phyloP scores from a whole-genome alignment of 2,329 filamentous ascomycete species.

The Aureobasidium melanogenum region DNA sequence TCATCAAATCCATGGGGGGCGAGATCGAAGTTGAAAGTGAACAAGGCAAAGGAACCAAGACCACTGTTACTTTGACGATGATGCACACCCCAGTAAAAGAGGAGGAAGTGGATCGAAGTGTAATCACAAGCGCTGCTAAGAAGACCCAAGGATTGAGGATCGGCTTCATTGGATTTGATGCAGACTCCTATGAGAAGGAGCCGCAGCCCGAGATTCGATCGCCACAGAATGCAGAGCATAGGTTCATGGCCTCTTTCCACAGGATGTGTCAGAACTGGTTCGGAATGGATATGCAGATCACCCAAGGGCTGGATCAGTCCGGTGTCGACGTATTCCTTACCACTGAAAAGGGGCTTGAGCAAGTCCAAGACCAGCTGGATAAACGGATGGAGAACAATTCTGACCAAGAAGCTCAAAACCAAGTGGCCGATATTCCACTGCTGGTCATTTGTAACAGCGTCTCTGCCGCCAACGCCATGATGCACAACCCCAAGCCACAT shows the following conservation, averaged over 20 bases:
- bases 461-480: slow-evolving; percentile 5
- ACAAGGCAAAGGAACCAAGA: slow-evolving; percentile 42
- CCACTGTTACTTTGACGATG: background rate
- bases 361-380: background rate
- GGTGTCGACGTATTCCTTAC: slow-evolving; percentile 8
- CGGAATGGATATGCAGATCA: slow-evolving; percentile 7
- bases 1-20: slow-evolving; percentile 52
- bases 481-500: background rate
- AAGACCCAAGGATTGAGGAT: background rate
- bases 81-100: background rate
- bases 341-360: slow-evolving; percentile 1
- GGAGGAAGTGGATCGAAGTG: slow-evolving; percentile 7
- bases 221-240: background rate
- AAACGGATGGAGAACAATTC: background rate
- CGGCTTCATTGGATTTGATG: slow-evolving; percentile 5
- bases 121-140: background rate
- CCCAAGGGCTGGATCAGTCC: background rate
- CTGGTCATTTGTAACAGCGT: slow-evolving; percentile 8
- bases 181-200: background rate
- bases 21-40: slow-evolving; percentile 48
- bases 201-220: background rate
- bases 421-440: background rate
- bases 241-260: slow-evolving; percentile 11
- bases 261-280: slow-evolving; percentile 11
- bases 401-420: background rate